These are phyloP conservation scores for Peterozyma xylosa DNA, from an alignment of 805 yeast genomes.

Conservation along the genomic window DNA sequence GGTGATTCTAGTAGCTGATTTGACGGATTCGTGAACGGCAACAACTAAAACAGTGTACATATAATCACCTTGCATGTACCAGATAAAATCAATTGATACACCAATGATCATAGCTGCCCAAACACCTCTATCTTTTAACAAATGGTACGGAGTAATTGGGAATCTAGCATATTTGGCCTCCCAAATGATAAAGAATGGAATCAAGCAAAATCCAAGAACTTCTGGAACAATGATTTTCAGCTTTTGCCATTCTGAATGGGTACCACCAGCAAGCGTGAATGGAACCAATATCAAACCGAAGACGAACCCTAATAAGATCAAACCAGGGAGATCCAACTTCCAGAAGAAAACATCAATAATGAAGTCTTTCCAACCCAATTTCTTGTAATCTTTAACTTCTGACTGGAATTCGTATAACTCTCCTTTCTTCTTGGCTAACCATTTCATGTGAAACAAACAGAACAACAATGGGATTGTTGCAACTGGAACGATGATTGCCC, in stretches of 20 bases:
- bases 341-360: constrained; percentile 42
- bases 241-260: constrained; percentile 42
- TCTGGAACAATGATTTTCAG: constrained; percentile 63
- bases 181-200: constrained; percentile 57
- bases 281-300: constrained; percentile 67
- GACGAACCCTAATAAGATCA: constrained; percentile 43
- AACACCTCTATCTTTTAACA: constrained; percentile 62
- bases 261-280: constrained; percentile 70
- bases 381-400: constrained; percentile 14
- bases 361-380: constrained; percentile 21
- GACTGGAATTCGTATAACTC: constrained; percentile 36
- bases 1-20: constrained; percentile 62
- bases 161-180: constrained; percentile 46
- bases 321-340: constrained; percentile 61
- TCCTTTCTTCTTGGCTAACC: constrained; percentile 42
- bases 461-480: constrained; percentile 50
- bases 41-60: constrained; percentile 61
- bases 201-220: constrained; percentile 53
- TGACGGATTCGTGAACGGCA: constrained; percentile 48
- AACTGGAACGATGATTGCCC: constrained; percentile 71
- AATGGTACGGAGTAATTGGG: constrained; percentile 57
- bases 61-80: constrained; percentile 65
- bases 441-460: constrained; percentile 49
- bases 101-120: constrained; percentile 61
- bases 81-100: constrained; percentile 50